Conservation (phyloP, 2,329 filamentous ascomycete species). For the Colletotrichum cordylinicola region DNA sequence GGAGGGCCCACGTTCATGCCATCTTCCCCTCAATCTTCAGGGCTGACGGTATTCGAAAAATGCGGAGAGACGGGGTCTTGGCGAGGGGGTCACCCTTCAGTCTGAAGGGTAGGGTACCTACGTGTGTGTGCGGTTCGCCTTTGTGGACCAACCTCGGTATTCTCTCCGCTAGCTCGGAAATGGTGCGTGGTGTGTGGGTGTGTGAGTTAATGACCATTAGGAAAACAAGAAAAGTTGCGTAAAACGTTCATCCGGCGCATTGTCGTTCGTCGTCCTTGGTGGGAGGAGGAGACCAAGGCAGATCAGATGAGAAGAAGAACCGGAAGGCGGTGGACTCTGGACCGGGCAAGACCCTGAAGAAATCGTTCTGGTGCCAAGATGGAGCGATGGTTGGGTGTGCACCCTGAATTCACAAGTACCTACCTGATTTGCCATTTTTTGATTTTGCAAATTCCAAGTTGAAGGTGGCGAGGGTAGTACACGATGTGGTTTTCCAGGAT, state of each 20-base stretch:
- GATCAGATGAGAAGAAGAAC: constrained; percentile 12
- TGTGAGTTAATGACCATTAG: neutral
- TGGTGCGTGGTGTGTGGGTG: neutral
- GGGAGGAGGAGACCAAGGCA: neutral
- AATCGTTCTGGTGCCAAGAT: neutral
- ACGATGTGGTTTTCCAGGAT: neutral
- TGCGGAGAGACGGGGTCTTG: constrained; percentile 13
- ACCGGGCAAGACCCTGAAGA: constrained; percentile 9
- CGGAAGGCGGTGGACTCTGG: neutral
- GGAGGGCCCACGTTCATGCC: constrained; percentile 9
- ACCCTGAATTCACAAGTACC: neutral
- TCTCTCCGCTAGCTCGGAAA: constrained; percentile 9
- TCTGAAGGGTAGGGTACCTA: too few relatives aligned
- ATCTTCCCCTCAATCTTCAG: neutral
- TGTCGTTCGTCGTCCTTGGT: neutral
- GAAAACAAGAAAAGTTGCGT: neutral
- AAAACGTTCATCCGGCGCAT: constrained; percentile 14
- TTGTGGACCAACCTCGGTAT: constrained; percentile 9
- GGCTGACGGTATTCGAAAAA: neutral
- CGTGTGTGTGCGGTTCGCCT: neutral
- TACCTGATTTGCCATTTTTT: neutral
- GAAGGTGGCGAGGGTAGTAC: neutral
- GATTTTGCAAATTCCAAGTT: neutral
- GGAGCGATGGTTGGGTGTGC: neutral
- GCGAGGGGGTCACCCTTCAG: neutral